Evolutionary conservation across 441 rosid genomes (phyloP).

Genomic region (Populus trichocarpa): DNA sequence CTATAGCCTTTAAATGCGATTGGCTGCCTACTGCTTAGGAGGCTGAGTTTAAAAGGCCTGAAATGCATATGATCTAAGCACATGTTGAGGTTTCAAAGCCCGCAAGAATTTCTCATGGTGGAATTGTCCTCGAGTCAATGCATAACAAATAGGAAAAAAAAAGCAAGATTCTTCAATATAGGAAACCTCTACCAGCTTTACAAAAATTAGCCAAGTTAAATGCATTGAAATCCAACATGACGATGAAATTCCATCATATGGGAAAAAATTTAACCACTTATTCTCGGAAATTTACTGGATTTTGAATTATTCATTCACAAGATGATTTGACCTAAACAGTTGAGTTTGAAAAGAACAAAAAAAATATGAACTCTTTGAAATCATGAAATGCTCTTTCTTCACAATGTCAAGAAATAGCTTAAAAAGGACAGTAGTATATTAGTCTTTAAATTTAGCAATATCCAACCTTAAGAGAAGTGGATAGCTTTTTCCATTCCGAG

Average conservation of each 20-base stretch:
- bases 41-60: background rate
- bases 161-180: background rate
- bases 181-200: background rate
- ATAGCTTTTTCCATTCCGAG: slow-evolving; percentile 76
- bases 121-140: background rate
- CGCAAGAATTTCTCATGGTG: background rate
- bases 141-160: background rate
- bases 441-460: background rate
- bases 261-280: background rate
- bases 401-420: background rate
- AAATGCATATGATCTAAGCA: background rate
- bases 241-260: background rate
- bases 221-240: background rate
- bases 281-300: background rate
- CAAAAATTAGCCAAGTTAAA: background rate
- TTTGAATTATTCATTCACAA: background rate
- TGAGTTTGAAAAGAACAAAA: background rate
- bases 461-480: slow-evolving; percentile 64
- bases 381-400: background rate
- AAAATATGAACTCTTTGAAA: background rate
- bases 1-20: background rate
- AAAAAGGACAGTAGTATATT: background rate
- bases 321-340: background rate
- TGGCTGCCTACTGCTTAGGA: background rate
- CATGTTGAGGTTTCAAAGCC: background rate